These are phyloP conservation scores for Colletotrichum tofieldiae DNA, from an alignment of 2,329 filamentous ascomycete species.

Conservation along the genomic window DNA sequence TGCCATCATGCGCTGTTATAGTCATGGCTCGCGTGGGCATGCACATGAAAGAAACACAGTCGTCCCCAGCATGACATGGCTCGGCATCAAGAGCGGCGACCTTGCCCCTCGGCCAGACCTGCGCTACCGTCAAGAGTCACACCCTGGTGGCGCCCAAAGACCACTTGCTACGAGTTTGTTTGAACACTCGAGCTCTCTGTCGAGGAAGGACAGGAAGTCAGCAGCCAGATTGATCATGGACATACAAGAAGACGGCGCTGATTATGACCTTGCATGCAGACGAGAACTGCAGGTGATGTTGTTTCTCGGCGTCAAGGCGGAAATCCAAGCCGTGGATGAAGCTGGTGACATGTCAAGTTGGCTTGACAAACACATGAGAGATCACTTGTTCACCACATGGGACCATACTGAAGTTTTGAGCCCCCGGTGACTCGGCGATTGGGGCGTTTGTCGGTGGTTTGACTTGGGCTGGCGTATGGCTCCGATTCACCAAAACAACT, in stretches of 20 bases:
- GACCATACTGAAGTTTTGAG: too few relatives aligned
- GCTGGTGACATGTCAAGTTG: constrained; percentile 65
- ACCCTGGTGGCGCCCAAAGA: neutral
- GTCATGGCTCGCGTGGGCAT: constrained; percentile 75
- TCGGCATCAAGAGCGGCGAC: constrained; percentile 71
- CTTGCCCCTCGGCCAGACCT: constrained; percentile 47
- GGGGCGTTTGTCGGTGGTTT: neutral
- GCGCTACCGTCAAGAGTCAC: neutral
- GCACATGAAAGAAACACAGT: constrained; percentile 70
- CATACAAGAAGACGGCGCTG: constrained; percentile 48
- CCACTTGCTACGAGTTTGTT: neutral
- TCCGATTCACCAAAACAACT: neutral
- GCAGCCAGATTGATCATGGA: constrained; percentile 68
- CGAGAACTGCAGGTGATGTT: constrained; percentile 81
- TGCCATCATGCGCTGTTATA: constrained; percentile 82
- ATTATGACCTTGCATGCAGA: constrained; percentile 57
- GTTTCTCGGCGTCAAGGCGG: constrained; percentile 81
- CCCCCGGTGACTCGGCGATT: neutral
- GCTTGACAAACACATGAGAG: constrained; percentile 62
- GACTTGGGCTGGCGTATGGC: constrained; percentile 9
- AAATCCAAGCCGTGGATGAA: constrained; percentile 80
- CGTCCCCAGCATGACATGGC: constrained; percentile 71
- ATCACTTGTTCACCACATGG: neutral
- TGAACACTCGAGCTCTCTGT: constrained; percentile 56
- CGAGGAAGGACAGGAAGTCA: constrained; percentile 69